Evolutionary conservation across 2,329 filamentous ascomycete genomes (phyloP), one percentile per base, ranked within the genome.

Genomic region (Botrytis squamosa): DNA sequence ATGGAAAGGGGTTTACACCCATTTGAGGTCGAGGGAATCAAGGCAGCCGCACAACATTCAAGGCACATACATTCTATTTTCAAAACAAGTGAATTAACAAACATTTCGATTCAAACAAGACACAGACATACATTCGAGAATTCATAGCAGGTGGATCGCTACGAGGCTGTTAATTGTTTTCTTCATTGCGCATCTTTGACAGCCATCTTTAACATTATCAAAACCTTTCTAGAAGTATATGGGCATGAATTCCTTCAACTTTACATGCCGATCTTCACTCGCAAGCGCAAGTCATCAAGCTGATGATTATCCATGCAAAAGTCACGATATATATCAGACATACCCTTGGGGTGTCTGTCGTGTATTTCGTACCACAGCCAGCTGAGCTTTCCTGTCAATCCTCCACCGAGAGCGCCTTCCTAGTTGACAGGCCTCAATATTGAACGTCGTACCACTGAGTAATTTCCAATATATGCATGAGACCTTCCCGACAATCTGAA

Each of bases 401-500:
- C 49, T 33, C 55, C 18, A 57, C 1, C 40, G 18, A 25, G 33
- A 57, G 49, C n/a, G 38, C 36, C 66, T 25, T 33, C 18, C n/a
- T 38, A 57, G 18, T 42, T 57, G 66, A 69, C 49, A 69, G 49
- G 40, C 38, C n/a, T 40, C 38, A 44, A 40, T 42, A 69, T 57
- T 57, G 38, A 57, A 57, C 38, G 33, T 44, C 42, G 66, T 69
- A 42, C n/a, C 49, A 57, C 66, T 22, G 18, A 42, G 66, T 33
- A 69, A 57, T 44, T 57, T 69, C 36, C 49, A 69, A 42, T 57
- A 42, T 42, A 42, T 69, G 66, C 66, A 57, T 69, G 38, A 57
- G 36, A 69, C 66, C 36, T 33, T 42, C n/a, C 66, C 66, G 18
- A 44, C 36, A 33, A 69, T 44, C 66, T 25, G 49, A 68, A 68